Evolutionary conservation across 2,329 filamentous ascomycete species (phyloP), one percentile per base, ranked within the genome.

Genomic region (Pleomassaria siparia): DNA sequence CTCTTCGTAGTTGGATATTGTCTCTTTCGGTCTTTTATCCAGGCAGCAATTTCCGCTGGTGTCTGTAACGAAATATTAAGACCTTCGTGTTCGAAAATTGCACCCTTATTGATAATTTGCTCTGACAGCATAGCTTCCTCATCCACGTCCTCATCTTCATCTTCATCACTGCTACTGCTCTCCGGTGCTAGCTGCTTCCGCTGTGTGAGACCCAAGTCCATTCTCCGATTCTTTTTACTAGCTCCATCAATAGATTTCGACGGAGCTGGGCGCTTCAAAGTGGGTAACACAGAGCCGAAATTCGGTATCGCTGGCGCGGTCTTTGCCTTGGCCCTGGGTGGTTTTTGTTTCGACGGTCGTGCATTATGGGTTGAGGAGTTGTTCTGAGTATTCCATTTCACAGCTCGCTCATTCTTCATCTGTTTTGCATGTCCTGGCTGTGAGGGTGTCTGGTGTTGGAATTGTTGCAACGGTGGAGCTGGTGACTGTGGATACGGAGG

Each of bases 1-100:
- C 88, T 84, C 49, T 83, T 82, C 66, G 83, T 82, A 2, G 91
- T 96, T 2, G 92, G 92, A 66, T 83, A 97, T 43, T 86, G 85
- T 55, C 83, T 86, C 64, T 80, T 87, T 49, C 92, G 84, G 69
- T 96, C 90, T 41, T 84, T 84, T 53, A 95, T 83, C 84, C 90
- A 97, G 6, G 83, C 82, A 20, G 83, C 80, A 46, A 96, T 79
- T 63, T 96, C 91, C 49, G 82, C 81, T 13, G 78, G 67, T 6
- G 76, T 77, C 44, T 76, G 75, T 20, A 86, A 66, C 0, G 74
- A 78, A 3, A 80, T 66, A 36, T 80, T 75, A 58, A 76, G 68
- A n/a, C 80, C 80, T 55, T 77, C 75, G 58, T 83, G 81, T 46
- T 81, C 79, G 53, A 86, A 78, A 26, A 75, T 72, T 25, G 80